Base-by-base conservation (phyloP, 768 basidiomycete genomes). In the Goffeauzyma gilvescens region DNA sequence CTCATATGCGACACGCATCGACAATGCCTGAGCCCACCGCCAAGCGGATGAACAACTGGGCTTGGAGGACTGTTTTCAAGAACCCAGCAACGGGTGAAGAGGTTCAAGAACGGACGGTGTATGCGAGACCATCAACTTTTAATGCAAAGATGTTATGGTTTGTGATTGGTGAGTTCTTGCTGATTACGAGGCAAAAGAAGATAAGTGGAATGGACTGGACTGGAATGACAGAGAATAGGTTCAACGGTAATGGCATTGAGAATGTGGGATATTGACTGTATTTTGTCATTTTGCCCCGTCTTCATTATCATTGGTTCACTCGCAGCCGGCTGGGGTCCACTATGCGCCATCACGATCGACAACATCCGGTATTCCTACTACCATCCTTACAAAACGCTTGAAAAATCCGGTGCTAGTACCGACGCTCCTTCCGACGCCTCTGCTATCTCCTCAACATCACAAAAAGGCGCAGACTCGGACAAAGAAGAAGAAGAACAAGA, bases 71-170 rank as follows among this genome's bases (percentile, higher is more conserved):
- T 7, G 27, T 45, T 23, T 28, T 24, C 14, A 18, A n/a, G 2
- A 26, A 45, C 33, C 20, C 38, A 18, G 30, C 25, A 8, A 34
- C 38, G 24, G 38, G 38, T 6, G 25, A 40, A 38, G 22, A 18
- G 14, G 32, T 38, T 10, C 37, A 45, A 22, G 44, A 39, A 28
- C 44, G 44, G 13, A 18, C 38, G 2, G 40, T 45, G 20, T 45
- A 45, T 28, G 20, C 38, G 15, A 32, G 44, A 25, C 44, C 44
- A 5, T 31, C 32, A 13, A 45, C 32, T 14, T 45, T 45, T 22
- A 32, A 38, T 12, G 38, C 44, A 27, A 39, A 35, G 24, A 39
- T 40, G 38, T 14, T 45, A 18, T 45, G 44, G 44, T 26, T 45
- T 14, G 44, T 45, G 9, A 39, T 45, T 14, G 30, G 44, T 45